Conservation (phyloP, 2,329 filamentous ascomycete genomes). For the Geosmithia flava region DNA sequence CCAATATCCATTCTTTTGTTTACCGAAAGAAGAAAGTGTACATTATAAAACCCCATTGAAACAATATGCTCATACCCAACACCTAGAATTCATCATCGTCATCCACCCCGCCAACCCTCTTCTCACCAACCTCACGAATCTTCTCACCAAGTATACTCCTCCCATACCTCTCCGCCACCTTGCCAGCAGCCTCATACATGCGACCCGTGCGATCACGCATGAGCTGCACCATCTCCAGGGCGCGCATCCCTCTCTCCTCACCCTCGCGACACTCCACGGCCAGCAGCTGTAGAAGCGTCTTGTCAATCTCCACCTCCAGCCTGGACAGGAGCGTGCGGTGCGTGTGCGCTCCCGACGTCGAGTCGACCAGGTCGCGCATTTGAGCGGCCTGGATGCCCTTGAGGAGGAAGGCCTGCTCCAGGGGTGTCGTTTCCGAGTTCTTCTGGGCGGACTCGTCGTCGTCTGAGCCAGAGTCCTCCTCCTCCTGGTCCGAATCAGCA, state of each 20-base stretch:
- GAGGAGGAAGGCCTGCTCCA: slow-evolving; percentile 76
- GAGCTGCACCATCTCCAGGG: slow-evolving; percentile 76
- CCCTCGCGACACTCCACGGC: slow-evolving; percentile 84
- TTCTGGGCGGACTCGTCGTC: slow-evolving; percentile 8
- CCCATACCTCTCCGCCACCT: slow-evolving; percentile 79
- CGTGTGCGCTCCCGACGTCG: slow-evolving; percentile 42
- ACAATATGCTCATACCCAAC: neutral
- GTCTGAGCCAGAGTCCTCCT: slow-evolving; percentile 34
- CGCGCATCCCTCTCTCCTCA: slow-evolving; percentile 89
- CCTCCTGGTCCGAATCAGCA: slow-evolving; percentile 18
- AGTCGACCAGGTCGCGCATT: slow-evolving; percentile 59
- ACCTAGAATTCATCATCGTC: slow-evolving; percentile 31
- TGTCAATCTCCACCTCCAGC: slow-evolving; percentile 78
- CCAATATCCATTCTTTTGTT: no score
- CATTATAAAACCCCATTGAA: no score
- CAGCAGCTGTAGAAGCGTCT: slow-evolving; percentile 77
- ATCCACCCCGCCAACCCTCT: slow-evolving; percentile 46
- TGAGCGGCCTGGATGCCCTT: slow-evolving; percentile 61
- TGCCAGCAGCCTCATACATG: slow-evolving; percentile 84
- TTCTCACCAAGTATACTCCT: slow-evolving; percentile 73
- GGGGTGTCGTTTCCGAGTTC: slow-evolving; percentile 40
- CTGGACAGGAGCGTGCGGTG: slow-evolving; percentile 57
- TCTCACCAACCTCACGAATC: slow-evolving; percentile 76
- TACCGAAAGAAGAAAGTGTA: no score
- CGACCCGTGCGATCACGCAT: slow-evolving; percentile 76